These are phyloP conservation scores for Simplicillium sp. DNA, from an alignment of 2,329 filamentous ascomycete genomes.

Conservation along the genomic window DNA sequence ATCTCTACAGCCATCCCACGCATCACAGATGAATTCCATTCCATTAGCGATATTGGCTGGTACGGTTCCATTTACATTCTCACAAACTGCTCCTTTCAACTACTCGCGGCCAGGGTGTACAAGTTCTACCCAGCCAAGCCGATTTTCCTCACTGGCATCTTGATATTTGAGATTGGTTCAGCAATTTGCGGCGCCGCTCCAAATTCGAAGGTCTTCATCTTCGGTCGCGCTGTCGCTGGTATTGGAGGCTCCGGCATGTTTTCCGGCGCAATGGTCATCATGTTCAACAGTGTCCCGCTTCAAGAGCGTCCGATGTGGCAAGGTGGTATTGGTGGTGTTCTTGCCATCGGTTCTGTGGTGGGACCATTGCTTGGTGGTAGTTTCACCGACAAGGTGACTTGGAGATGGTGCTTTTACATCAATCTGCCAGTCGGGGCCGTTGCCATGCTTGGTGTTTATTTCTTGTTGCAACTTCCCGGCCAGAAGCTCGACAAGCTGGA, in stretches of 20 bases:
- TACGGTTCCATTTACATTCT: conserved; percentile 32
- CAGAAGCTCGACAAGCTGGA: conserved; percentile 1
- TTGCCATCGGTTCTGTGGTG: conserved; percentile 22
- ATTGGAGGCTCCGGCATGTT: conserved; percentile 25
- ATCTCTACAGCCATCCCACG: conserved; percentile 26
- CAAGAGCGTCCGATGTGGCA: conserved; percentile 22
- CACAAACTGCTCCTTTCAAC: conserved; percentile 38
- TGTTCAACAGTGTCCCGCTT: conserved; percentile 10
- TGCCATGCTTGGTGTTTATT: conserved; percentile 15
- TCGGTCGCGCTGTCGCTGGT: conserved; percentile 10
- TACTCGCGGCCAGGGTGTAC: conserved; percentile 39
- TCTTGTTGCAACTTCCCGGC: conserved; percentile 5
- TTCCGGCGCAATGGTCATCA: conserved; percentile 23
- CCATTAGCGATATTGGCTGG: conserved; percentile 34
- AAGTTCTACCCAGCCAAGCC: conserved; percentile 38
- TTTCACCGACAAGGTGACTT: conserved; percentile 13
- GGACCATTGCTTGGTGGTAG: conserved; percentile 12
- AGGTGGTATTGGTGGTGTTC: conserved; percentile 25
- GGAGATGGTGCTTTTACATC: conserved; percentile 20
- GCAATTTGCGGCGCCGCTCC: conserved; percentile 16
- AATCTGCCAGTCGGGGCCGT: conserved; percentile 17
- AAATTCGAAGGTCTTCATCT: conserved; percentile 8
- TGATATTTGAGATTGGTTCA: conserved; percentile 27
- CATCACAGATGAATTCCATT: conserved; percentile 23
- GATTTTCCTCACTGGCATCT: conserved; percentile 18